phyloP scores from a whole-genome alignment of 495 filamentous ascomycete genomes.

The Aspergillus sparsus region DNA sequence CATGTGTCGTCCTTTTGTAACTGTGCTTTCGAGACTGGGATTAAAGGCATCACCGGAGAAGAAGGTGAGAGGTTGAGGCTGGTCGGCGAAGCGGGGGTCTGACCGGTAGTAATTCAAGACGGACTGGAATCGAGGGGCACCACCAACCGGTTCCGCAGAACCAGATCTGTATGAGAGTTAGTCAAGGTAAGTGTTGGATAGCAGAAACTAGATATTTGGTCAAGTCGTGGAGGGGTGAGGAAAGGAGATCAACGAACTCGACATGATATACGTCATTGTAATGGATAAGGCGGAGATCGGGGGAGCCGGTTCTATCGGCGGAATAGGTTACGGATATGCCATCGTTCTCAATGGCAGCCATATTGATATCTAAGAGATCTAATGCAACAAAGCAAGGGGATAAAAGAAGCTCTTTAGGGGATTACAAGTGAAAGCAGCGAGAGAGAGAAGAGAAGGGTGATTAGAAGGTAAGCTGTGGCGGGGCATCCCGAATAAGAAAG shows the following conservation, averaged over 20 bases:
- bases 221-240: neutral
- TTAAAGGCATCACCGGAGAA: conserved; percentile 95
- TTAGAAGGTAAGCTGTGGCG: neutral
- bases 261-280: conserved; percentile 95
- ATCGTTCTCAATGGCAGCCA: conserved; percentile 36
- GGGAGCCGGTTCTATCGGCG: conserved; percentile 53
- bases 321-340: conserved; percentile 53
- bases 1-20: conserved; percentile 91
- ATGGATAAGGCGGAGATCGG: conserved; percentile 78
- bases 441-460: neutral
- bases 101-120: conserved; percentile 71
- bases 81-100: conserved; percentile 55
- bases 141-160: conserved; percentile 79
- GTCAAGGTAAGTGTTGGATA: neutral
- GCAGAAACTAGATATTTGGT: neutral
- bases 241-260: conserved; percentile 48
- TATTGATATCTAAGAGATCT: conserved; percentile 18
- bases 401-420: conserved; percentile 8
- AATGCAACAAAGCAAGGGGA: neutral
- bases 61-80: conserved; percentile 69
- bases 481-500: neutral
- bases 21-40: conserved; percentile 78
- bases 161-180: conserved; percentile 42
- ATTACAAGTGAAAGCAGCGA: neutral
- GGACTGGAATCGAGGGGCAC: conserved; percentile 76